These are phyloP conservation scores for Crucibulum parvulum DNA, from an alignment of 1,284 basidiomycete genomes.

Conservation along the genomic window DNA sequence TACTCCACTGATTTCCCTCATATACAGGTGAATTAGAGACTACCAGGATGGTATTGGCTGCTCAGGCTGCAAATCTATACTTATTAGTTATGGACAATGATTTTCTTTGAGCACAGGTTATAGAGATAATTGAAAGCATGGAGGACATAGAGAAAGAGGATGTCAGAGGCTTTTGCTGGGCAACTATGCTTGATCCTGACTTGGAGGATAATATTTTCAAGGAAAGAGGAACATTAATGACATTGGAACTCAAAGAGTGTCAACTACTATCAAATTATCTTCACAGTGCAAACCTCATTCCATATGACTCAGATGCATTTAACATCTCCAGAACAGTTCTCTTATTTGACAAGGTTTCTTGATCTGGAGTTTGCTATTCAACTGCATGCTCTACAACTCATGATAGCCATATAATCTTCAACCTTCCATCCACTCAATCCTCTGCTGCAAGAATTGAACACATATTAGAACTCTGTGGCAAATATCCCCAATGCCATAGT, in stretches of 20 bases:
- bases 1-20: not conserved
- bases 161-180: slow-evolving; percentile 3
- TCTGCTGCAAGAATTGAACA: not conserved
- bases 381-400: too few relatives aligned
- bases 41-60: slow-evolving; percentile 7
- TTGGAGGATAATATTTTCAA: not conserved
- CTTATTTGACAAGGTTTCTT: too few relatives aligned
- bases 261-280: too few relatives aligned
- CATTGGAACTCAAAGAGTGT: too few relatives aligned
- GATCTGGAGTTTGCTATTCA: too few relatives aligned
- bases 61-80: slow-evolving; percentile 9
- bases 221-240: not conserved
- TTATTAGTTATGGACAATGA: slow-evolving; percentile 9
- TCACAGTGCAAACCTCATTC: too few relatives aligned
- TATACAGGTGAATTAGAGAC: slow-evolving; percentile 13
- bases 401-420: too few relatives aligned
- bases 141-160: slow-evolving; percentile 2
- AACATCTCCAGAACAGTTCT: too few relatives aligned
- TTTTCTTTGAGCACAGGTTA: not conserved
- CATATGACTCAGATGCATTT: too few relatives aligned
- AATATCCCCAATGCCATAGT: not conserved
- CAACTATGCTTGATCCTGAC: slow-evolving; percentile 8
- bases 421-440: too few relatives aligned
- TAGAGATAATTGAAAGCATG: not conserved
- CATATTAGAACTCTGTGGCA: not conserved